These are phyloP conservation scores for Candolleomyces eurysporus DNA, from an alignment of 768 basidiomycete species.

Conservation along the genomic window DNA sequence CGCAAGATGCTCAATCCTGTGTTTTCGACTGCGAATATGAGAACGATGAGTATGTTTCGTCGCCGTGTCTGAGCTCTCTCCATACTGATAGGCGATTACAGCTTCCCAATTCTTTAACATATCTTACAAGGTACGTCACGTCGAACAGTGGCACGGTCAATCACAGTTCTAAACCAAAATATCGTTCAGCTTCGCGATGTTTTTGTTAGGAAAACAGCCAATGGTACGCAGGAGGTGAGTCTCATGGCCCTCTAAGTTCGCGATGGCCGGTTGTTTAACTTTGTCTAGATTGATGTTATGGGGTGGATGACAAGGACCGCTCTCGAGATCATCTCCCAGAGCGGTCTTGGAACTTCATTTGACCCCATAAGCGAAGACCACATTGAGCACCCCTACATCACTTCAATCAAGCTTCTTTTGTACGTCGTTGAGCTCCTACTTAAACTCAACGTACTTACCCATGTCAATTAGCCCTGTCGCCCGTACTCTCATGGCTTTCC, in stretches of 20 bases:
- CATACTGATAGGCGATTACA: neutral
- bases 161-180: too few relatives aligned
- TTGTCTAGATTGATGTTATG: slow-evolving; percentile 18
- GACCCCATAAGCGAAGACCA: slow-evolving; percentile 31
- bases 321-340: slow-evolving; percentile 23
- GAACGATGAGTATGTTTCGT: slow-evolving; percentile 15
- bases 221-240: neutral
- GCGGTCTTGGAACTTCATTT: slow-evolving; percentile 32
- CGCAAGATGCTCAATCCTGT: slow-evolving; percentile 30
- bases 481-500: neutral
- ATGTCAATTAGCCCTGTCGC: neutral
- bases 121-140: slow-evolving; percentile 9
- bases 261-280: neutral
- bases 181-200: slow-evolving; percentile 23
- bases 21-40: slow-evolving; percentile 24
- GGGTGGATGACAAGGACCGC: slow-evolving; percentile 34
- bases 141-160: neutral
- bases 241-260: neutral
- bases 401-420: slow-evolving; percentile 28
- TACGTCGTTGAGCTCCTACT: slow-evolving; percentile 2
- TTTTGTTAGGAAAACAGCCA: slow-evolving; percentile 19
- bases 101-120: neutral
- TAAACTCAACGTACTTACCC: neutral
- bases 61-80: too few relatives aligned
- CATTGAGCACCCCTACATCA: slow-evolving; percentile 25